A percentile compares a stretch with the other conserved stretches of the same genome.
Evolutionary conservation across 176 grass and related monocot species (phyloP).

Genomic region (Poa pratensis): DNA sequence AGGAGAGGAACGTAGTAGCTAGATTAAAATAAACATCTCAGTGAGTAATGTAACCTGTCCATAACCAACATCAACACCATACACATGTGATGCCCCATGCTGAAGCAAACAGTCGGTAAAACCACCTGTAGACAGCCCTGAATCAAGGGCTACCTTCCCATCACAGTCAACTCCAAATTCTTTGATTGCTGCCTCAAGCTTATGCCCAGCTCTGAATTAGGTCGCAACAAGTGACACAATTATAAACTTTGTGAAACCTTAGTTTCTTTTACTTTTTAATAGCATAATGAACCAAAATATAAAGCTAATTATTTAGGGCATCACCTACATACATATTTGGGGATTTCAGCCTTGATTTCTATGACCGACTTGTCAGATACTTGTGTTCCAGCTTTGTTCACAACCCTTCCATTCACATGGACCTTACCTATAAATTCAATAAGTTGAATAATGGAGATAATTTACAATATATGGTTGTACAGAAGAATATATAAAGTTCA

Average conservation of each 20-base stretch:
- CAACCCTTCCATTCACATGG: slow-evolving; percentile 85
- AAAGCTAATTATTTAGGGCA: slow-evolving; percentile 55
- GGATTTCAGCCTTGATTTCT: slow-evolving; percentile 90
- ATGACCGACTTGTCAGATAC: slow-evolving; percentile 89
- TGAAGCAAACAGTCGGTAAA: slow-evolving; percentile 98
- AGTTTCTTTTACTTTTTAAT: not conserved
- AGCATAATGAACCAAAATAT: slow-evolving; percentile 26
- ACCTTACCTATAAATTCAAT: slow-evolving; percentile 79
- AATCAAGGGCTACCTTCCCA: slow-evolving; percentile 95
- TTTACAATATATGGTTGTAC: not conserved
- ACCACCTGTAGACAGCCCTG: slow-evolving; percentile 93
- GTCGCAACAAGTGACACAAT: slow-evolving; percentile 7
- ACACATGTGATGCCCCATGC: slow-evolving; percentile 79
- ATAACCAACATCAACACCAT: slow-evolving; percentile 98
- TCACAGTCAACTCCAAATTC: slow-evolving; percentile 73
- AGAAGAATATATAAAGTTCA: slow-evolving; percentile 19
- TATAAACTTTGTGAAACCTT: slow-evolving; percentile 19
- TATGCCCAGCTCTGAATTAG: slow-evolving; percentile 87
- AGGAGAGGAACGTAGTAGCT: not conserved
- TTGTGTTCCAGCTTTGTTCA: slow-evolving; percentile 91
- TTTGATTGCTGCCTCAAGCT: slow-evolving; percentile 95
- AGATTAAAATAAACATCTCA: slow-evolving; percentile 14
- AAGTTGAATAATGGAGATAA: slow-evolving; percentile 29
- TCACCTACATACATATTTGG: slow-evolving; percentile 99
- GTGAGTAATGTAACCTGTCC: slow-evolving; percentile 72